Evolutionary conservation across 345 rosid species (phyloP).

Genomic region (Draba incana): DNA sequence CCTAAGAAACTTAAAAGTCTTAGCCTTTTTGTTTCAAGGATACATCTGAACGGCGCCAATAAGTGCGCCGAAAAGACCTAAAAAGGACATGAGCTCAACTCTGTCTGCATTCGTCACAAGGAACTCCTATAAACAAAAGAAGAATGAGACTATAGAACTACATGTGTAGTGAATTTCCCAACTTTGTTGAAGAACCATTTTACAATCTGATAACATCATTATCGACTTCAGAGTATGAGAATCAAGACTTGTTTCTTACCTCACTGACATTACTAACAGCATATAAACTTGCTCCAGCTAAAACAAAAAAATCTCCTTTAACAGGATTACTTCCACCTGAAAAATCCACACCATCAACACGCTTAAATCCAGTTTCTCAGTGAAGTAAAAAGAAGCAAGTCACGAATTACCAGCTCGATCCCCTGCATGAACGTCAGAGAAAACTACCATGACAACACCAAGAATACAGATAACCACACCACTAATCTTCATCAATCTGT

Average conservation of each 20-base stretch:
- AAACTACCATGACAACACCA: constrained; percentile 81
- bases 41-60: constrained; percentile 89
- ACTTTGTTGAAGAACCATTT: not conserved
- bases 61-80: constrained; percentile 83
- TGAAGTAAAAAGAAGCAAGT: not conserved
- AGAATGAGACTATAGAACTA: not conserved
- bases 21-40: constrained; percentile 46
- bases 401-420: constrained; percentile 62
- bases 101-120: constrained; percentile 81
- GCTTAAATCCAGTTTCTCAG: constrained; percentile 1
- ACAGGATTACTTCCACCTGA: constrained; percentile 69
- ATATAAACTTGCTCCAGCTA: constrained; percentile 73
- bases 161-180: too few relatives aligned
- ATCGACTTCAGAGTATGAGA: not conserved
- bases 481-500: constrained; percentile 70
- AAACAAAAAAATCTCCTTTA: constrained; percentile 68
- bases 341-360: constrained; percentile 14
- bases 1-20: not conserved
- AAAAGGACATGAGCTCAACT: constrained; percentile 76
- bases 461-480: constrained; percentile 79
- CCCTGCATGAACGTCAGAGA: constrained; percentile 87
- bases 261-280: constrained; percentile 72
- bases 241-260: constrained; percentile 48
- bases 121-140: constrained; percentile 56
- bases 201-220: too few relatives aligned